Conservation (phyloP, 495 filamentous ascomycete genomes). For the Parathielavia hyrcaniae region DNA sequence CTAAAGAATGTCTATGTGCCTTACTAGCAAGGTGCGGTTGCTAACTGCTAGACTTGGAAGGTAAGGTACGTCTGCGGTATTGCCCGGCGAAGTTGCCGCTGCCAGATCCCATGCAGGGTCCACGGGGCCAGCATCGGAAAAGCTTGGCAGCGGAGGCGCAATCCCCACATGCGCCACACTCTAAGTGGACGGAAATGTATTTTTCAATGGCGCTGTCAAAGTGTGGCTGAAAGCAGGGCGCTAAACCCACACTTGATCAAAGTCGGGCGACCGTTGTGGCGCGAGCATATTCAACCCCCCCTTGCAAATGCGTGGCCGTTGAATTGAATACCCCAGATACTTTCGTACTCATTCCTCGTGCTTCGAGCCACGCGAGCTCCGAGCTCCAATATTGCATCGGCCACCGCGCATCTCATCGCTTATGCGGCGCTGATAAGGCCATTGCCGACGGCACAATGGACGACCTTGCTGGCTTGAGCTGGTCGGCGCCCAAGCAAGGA, state of each 20-base stretch:
- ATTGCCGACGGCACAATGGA: conserved; percentile 39
- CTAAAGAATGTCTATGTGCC: not conserved
- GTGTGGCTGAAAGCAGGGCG: not conserved
- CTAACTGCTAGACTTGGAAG: not conserved
- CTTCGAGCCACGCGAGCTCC: not conserved
- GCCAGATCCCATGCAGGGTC: not conserved
- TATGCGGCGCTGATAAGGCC: conserved; percentile 9
- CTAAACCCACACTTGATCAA: not conserved
- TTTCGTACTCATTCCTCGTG: too few species aligned
- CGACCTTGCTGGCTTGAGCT: conserved; percentile 49
- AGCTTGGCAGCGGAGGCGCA: conserved; percentile 1
- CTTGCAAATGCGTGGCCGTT: not conserved
- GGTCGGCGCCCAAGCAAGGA: conserved; percentile 40
- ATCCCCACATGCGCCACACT: conserved; percentile 4
- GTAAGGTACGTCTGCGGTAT: too few species aligned
- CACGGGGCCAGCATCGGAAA: not conserved
- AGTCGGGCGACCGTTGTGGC: not conserved
- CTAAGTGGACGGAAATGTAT: not conserved
- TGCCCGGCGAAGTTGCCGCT: not conserved
- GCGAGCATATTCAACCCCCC: not conserved
- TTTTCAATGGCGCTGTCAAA: not conserved
- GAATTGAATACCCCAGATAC: not conserved
- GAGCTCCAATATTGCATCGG: not conserved
- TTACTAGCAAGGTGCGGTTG: too few species aligned
- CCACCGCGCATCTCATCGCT: not conserved